Percentiles rank a stretch among this genome's conserved stretches.
Conservation (phyloP, 2,329 filamentous ascomycete species). For the Cladophialophora yegresii region DNA sequence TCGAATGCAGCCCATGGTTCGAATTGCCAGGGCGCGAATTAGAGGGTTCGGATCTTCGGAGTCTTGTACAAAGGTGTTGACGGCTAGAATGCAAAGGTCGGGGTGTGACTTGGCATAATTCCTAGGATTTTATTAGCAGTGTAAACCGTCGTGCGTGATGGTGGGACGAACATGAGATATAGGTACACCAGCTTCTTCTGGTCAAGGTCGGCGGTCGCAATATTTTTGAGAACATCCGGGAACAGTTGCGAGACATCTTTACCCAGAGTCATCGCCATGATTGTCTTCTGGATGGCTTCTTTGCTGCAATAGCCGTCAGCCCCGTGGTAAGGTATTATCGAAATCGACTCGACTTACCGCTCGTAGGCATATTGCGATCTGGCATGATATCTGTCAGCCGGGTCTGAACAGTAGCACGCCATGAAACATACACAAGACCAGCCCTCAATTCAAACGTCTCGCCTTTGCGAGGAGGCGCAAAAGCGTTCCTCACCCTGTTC, state of each 20-base stretch:
- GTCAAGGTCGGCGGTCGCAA: constrained; percentile 89
- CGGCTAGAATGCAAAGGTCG: constrained; percentile 95
- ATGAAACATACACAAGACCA: constrained; percentile 67
- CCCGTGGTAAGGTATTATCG: constrained; percentile 30
- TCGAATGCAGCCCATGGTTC: constrained; percentile 97
- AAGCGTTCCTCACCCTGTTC: constrained; percentile 91
- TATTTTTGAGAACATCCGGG: constrained; percentile 97
- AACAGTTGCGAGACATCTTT: constrained; percentile 98
- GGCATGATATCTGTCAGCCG: constrained; percentile 40
- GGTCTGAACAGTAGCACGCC: constrained; percentile 34
- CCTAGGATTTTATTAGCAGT: constrained; percentile 54
- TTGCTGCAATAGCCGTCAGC: constrained; percentile 58
- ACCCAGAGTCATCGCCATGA: constrained; percentile 99
- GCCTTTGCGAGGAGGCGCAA: constrained; percentile 89
- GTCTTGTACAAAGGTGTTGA: constrained; percentile 99
- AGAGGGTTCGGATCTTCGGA: constrained; percentile 97
- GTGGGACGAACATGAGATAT: constrained; percentile 77
- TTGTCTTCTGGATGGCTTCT: constrained; percentile 98
- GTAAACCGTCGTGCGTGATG: background rate
- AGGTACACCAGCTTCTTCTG: constrained; percentile 99
- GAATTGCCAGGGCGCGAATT: constrained; percentile 88
- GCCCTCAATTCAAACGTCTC: constrained; percentile 97
- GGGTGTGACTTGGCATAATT: constrained; percentile 99
- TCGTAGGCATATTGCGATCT: constrained; percentile 99
- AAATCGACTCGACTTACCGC: constrained; percentile 53